Evolutionary conservation across 768 basidiomycete genomes (phyloP), one percentile per base, ranked within the genome.

Genomic region (Suillus americanus): DNA sequence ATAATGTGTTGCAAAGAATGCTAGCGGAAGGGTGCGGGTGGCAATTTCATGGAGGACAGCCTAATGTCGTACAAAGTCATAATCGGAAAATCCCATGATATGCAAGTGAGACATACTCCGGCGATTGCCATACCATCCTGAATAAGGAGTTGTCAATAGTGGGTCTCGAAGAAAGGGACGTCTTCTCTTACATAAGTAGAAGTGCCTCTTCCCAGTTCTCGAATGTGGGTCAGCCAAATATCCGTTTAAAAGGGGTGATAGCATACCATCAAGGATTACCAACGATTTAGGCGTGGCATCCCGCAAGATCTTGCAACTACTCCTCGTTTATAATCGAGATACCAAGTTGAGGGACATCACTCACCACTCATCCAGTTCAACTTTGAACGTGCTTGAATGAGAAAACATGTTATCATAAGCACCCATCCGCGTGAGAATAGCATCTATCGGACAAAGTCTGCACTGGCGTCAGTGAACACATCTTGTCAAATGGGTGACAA

Each of bases 111-210:
- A 76, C 84, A 45, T 76, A 91, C 91, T 62, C 91, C 92, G 53
- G 97, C 97, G 68, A 99, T 98, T 8, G 95, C 95, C 94, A 98
- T 95, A n/a, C 97, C 97, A 75, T 99, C 97, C 88, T 94, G 77
- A 6, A 65, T 18, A 55, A 60, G 20, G 37, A 59, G 18, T 6
- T 5, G 10, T 59, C 25, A 59, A 59, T 40, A 66, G 62, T 25
- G 57, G 53, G 46, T 57, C 37, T 40, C 40, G 20, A 16, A 53
- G 18, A 16, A 20, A 45, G 25, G 25, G 16, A 12, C 10, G 18
- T 41, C 18, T 28, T 59, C 16, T 78, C 84, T 76, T 73, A 94
- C 92, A 70, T 88, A 95, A 28, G 97, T 99, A 0, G 95, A 97
- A 1, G 97, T 99, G 33, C 97, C 97, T 77, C 97, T 81, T 23